Evolutionary conservation across 371 early-diverging fungal species (phyloP).

Genomic region (Lichtheimia hyalospora): DNA sequence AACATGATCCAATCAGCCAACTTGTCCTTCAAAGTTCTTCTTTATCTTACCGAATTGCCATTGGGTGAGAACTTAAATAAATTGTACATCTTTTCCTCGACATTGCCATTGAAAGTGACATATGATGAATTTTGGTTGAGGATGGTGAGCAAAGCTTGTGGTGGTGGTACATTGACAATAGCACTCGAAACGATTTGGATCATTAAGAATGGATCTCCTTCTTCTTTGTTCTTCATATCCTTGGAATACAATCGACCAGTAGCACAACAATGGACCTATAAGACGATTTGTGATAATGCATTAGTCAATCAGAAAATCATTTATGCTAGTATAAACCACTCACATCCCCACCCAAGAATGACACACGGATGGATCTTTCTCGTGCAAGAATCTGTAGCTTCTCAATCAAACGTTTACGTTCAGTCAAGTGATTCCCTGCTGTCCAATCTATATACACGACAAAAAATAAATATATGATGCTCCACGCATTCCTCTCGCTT

Average conservation of each 20-base stretch:
- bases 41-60: conserved; percentile 24
- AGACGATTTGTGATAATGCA: neutral
- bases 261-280: conserved; percentile 68
- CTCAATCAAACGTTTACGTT: conserved; percentile 66
- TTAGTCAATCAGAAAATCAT: neutral
- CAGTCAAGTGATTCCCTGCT: conserved; percentile 65
- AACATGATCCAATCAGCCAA: neutral
- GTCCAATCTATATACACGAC: conserved; percentile 54
- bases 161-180: conserved; percentile 64
- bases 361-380: conserved; percentile 65
- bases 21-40: too few species aligned
- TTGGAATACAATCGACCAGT: conserved; percentile 62
- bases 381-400: conserved; percentile 67
- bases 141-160: conserved; percentile 33
- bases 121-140: conserved; percentile 35
- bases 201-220: conserved; percentile 71
- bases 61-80: conserved; percentile 36
- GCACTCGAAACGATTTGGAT: conserved; percentile 77
- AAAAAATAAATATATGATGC: neutral
- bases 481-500: neutral
- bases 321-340: neutral
- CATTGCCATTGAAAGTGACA: conserved; percentile 32
- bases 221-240: conserved; percentile 46
- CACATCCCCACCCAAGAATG: conserved; percentile 81
- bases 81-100: conserved; percentile 42